Conservation (phyloP, 2,329 filamentous ascomycete species). For the Cercospora sp. region DNA sequence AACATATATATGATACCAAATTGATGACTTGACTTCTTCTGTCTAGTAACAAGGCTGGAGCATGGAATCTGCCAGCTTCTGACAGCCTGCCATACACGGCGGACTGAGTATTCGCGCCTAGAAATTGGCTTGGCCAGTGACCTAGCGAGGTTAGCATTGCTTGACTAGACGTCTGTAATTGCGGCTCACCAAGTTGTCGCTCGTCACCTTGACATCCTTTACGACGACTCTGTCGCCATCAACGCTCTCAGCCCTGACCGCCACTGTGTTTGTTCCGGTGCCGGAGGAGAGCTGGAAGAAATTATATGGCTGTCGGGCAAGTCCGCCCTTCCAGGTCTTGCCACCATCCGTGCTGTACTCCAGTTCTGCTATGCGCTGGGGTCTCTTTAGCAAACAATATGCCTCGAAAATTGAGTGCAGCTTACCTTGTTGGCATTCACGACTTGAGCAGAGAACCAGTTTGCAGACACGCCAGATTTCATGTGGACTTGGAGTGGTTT, state of each 20-base stretch:
- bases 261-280: conserved; percentile 57
- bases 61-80: background rate
- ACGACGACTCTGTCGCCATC: conserved; percentile 56
- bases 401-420: background rate
- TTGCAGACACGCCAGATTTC: conserved; percentile 54
- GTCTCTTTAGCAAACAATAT: background rate
- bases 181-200: conserved; percentile 31
- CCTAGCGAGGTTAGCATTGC: background rate
- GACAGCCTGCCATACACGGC: background rate
- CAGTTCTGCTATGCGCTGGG: conserved; percentile 23
- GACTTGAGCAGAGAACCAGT: conserved; percentile 65
- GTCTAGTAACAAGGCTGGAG: background rate
- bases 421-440: conserved; percentile 57
- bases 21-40: background rate
- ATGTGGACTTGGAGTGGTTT: conserved; percentile 52
- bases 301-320: conserved; percentile 40
- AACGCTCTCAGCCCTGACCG: conserved; percentile 58
- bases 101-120: background rate
- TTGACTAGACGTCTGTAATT: background rate
- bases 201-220: conserved; percentile 51
- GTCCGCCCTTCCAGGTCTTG: conserved; percentile 25
- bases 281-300: conserved; percentile 63
- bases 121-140: conserved; percentile 1
- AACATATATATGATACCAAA: background rate
- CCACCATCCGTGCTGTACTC: conserved; percentile 28